These are phyloP conservation scores for Trichoderma arundinaceum DNA, from an alignment of 2,329 filamentous ascomycete species.

Conservation along the genomic window DNA sequence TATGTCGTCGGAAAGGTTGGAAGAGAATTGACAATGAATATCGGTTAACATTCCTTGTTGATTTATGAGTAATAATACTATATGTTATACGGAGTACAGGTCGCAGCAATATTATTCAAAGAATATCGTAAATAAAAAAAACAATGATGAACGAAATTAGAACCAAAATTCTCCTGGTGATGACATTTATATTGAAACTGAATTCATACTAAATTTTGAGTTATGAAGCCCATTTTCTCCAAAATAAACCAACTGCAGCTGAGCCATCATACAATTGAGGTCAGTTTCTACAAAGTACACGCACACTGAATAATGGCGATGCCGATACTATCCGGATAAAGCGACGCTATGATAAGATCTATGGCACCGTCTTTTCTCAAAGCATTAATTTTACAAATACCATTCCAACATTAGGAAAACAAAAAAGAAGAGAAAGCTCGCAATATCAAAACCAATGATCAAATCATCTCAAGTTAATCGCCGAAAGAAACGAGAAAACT, in stretches of 20 bases:
- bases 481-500: neutral
- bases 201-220: too few species aligned
- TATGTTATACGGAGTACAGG: too few species aligned
- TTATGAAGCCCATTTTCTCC: neutral
- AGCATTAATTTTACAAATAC: neutral
- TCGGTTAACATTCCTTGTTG: neutral
- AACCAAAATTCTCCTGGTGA: too few species aligned
- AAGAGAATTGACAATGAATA: slow-evolving; percentile 32
- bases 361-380: slow-evolving; percentile 13
- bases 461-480: neutral
- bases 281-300: neutral
- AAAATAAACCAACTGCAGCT: neutral
- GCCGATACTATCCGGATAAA: slow-evolving; percentile 29
- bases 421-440: neutral
- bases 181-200: too few species aligned
- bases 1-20: slow-evolving; percentile 49
- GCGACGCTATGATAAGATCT: slow-evolving; percentile 22
- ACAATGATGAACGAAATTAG: too few species aligned
- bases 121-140: too few species aligned
- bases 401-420: neutral
- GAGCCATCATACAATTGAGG: neutral
- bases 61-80: too few species aligned
- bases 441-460: neutral
- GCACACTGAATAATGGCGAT: neutral
- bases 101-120: too few species aligned